phyloP scores from a whole-genome alignment of 2,329 filamentous ascomycete species.

The Fusarium brachygibbosum region DNA sequence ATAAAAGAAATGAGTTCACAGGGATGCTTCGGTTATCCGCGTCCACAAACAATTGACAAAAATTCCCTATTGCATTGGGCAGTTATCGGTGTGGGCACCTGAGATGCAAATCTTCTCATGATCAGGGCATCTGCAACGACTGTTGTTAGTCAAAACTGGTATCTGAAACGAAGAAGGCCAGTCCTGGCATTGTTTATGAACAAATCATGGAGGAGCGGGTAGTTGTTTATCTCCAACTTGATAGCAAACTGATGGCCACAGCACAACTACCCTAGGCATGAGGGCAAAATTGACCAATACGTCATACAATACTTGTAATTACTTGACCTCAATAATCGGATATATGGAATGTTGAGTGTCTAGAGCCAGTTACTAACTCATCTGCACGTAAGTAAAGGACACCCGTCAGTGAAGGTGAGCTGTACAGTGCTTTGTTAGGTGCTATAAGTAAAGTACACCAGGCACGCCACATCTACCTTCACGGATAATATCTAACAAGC shows the following conservation, averaged over 20 bases:
- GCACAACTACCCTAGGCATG: background rate
- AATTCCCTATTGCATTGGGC: background rate
- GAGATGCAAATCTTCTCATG: background rate
- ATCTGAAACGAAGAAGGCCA: background rate
- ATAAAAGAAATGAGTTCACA: background rate
- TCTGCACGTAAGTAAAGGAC: background rate
- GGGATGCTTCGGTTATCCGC: background rate
- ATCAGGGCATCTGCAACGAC: background rate
- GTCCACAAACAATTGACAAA: background rate
- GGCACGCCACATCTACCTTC: background rate
- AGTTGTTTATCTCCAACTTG: background rate
- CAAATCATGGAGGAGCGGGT: background rate
- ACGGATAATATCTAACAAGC: background rate
- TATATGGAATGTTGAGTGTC: too few relatives aligned
- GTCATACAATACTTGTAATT: background rate
- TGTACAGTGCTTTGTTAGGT: too few relatives aligned
- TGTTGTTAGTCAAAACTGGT: background rate
- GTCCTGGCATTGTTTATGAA: background rate
- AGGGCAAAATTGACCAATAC: background rate
- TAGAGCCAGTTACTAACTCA: background rate
- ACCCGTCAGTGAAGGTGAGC: too few relatives aligned
- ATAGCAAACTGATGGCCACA: background rate
- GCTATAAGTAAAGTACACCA: background rate
- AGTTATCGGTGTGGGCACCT: background rate
- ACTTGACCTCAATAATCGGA: background rate